These are phyloP conservation scores for Penicillium frequentans DNA, from an alignment of 2,329 filamentous ascomycete genomes.

Conservation along the genomic window DNA sequence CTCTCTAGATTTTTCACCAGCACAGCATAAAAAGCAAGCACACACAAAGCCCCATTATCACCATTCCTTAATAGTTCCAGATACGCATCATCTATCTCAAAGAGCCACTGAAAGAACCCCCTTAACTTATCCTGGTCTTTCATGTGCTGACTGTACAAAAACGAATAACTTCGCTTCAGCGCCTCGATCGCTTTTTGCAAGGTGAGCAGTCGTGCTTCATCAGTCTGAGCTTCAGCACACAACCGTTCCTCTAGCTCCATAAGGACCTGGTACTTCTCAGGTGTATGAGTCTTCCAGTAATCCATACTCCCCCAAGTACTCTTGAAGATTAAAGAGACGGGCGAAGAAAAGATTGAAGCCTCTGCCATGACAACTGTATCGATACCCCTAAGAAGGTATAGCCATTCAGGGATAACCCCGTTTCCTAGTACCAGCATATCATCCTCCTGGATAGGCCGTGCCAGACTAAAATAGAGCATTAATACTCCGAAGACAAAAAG, in stretches of 20 bases:
- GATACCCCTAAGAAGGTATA: not conserved
- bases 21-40: constrained; percentile 1
- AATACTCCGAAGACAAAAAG: constrained; percentile 3
- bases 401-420: not conserved
- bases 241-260: not conserved
- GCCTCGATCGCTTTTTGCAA: not conserved
- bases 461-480: not conserved
- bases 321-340: constrained; percentile 1
- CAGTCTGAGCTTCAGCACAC: not conserved
- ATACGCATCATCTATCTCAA: not conserved
- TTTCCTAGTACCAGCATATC: not conserved
- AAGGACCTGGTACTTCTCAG: not conserved
- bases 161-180: constrained; percentile 1
- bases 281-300: constrained; percentile 2
- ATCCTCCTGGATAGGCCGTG: not conserved
- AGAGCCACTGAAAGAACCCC: constrained; percentile 2
- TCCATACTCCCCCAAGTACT: constrained; percentile 2
- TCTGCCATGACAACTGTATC: constrained; percentile 2
- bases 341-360: not conserved
- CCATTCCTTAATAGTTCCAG: not conserved
- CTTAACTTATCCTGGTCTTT: constrained; percentile 1
- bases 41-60: constrained; percentile 1
- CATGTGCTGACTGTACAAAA: not conserved
- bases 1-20: not conserved
- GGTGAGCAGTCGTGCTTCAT: not conserved